Evolutionary conservation across 2,329 filamentous ascomycete genomes (phyloP), one percentile per base, ranked within the genome.

Genomic region (Talaromyces pinophilus): DNA sequence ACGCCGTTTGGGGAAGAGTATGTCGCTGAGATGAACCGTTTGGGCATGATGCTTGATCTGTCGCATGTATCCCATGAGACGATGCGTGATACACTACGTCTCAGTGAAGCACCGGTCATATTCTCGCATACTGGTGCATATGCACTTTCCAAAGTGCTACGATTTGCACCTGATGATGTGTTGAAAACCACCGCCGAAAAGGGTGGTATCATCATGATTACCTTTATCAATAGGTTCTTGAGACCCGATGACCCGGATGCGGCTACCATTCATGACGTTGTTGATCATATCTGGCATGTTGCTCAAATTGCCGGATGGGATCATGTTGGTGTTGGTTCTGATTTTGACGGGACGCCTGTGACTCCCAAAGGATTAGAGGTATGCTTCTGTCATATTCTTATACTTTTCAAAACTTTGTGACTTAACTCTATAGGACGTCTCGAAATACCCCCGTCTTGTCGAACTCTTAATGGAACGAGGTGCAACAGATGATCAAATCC

Each of bases 401-500:
- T 25, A 25, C 25, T 25, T 25, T 25, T 25, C 25, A 25, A 25
- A 25, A 25, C 25, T 25, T 25, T 25, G 25, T 25, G 25, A 25
- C 25, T 25, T 25, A 25, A 25, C 3, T 25, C 2, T 25, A 25
- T 28, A 71, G 70, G 69, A 71, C 55, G 69, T 70, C n/a, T 71
- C 71, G 17, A 68, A 71, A 62, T 72, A 70, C 46, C 70, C 71
- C 15, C 54, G 65, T 42, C 62, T 72, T 11, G 65, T 70, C 22
- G 69, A 68, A 48, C 19, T 54, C 6, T 59, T 72, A 3, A 67
- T 81, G 6, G 75, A 79, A 42, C 72, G 78, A 8, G 79, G 79
- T 0, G 78, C 78, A 0, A 79, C 77, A 0, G 75, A 79, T 62
- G 75, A 77, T 17, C 76, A 81, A 68, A 69, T 79, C 5, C 71